These are phyloP conservation scores for Neofusicoccum cordaticola DNA, from an alignment of 2,329 filamentous ascomycete genomes.

Conservation along the genomic window DNA sequence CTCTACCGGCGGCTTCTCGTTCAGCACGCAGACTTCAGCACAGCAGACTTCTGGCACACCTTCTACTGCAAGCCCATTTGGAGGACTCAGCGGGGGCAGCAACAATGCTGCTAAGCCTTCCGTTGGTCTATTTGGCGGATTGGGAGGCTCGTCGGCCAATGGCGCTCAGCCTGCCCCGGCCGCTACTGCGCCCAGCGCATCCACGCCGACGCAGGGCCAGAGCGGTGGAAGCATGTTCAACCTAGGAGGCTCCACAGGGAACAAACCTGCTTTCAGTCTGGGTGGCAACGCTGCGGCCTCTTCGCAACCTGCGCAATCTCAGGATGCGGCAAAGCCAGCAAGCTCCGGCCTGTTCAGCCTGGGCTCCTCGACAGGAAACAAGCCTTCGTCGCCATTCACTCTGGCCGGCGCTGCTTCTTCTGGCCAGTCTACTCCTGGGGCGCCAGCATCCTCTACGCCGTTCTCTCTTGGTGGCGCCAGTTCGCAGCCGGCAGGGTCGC, in stretches of 20 bases:
- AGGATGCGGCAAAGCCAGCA: background rate
- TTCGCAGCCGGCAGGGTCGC: background rate
- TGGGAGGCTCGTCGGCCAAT: conserved; percentile 16
- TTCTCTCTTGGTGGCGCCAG: background rate
- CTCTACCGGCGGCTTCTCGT: conserved; percentile 7
- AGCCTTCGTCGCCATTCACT: conserved; percentile 26
- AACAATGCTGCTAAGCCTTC: conserved; percentile 25
- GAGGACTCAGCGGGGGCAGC: conserved; percentile 1
- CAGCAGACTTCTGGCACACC: conserved; percentile 11
- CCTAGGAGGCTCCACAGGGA: conserved; percentile 23
- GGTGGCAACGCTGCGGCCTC: background rate
- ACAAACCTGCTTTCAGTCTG: conserved; percentile 23
- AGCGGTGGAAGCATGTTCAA: conserved; percentile 22
- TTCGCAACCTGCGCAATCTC: conserved; percentile 1
- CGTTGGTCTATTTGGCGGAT: conserved; percentile 25
- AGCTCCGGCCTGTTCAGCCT: background rate
- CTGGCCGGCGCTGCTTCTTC: conserved; percentile 22
- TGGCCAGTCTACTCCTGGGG: conserved; percentile 3
- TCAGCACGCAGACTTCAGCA: background rate
- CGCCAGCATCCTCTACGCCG: conserved; percentile 3
- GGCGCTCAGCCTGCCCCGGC: conserved; percentile 19
- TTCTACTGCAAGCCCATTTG: background rate
- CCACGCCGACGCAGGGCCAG: conserved; percentile 19
- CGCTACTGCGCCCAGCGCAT: conserved; percentile 22
- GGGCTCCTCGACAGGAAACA: conserved; percentile 26